Base-by-base conservation (phyloP, 441 rosid species). In the Aquilaria agallochum region DNA sequence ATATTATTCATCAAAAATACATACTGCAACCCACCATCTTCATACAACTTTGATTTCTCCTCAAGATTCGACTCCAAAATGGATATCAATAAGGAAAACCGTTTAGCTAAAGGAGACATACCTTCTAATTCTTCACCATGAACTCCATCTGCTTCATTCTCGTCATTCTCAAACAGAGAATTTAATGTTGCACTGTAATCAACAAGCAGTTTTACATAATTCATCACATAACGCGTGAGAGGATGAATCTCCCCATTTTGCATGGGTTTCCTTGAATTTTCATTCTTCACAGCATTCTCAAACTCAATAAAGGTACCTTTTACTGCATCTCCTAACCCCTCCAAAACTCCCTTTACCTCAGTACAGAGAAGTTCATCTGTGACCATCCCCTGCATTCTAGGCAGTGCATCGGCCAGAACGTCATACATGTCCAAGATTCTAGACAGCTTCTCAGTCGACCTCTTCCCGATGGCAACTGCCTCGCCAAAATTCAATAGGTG, bases 391-490 rank as follows among this genome's bases (percentile, higher is more conserved):
- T 81, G 76, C 66, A 95, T 70, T 45, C 78, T 73, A 0, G 78
- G 81, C 45, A 85, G 70, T 30, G 76, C 93, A 72, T 76, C 85
- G 1, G 72, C 76, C 72, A 95, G 66, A 0, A 85, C 96, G 55
- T 92, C 98, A 74, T 90, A 87, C 99, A 92, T 95, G 50, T 95
- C 98, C 65, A 95, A 68, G 67, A 95, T 88, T 76, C 98, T 77
- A 69, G 92, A 95, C 70, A 92, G 68, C 83, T 92, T 95, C 85
- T 95, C 99, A 0, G 98, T 72, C 0, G 98, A 95, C 72, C 95
- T 87, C 60, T 71, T 81, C 12, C 86, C 90, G 20, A 95, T 86
- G 0, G 96, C 73, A 60, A 95, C 96, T 10, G 97, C 98, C 74
- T 90, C 96, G 2, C 92, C 97, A 31, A 95, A 95, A 72, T 85